A percentile compares a stretch with the other conserved stretches of the same genome.
Evolutionary conservation across 1,284 basidiomycete species (phyloP).

Genomic region (Baeospora myosura): DNA sequence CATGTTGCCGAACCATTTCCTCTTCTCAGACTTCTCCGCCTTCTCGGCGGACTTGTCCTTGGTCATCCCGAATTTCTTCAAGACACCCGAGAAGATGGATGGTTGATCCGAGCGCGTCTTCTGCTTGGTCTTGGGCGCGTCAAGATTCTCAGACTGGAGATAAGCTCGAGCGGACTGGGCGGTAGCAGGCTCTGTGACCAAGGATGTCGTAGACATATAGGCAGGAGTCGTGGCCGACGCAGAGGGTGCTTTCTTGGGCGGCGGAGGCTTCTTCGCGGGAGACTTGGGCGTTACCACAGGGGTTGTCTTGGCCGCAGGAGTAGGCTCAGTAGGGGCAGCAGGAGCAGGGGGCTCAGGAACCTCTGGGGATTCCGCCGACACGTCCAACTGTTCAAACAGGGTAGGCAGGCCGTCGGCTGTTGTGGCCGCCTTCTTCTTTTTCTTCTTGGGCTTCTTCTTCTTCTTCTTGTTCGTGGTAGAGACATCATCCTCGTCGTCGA

Average conservation of each 20-base stretch:
- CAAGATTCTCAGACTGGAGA: slow-evolving; percentile 43
- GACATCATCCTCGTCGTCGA: slow-evolving; percentile 54
- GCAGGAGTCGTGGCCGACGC: slow-evolving; percentile 27
- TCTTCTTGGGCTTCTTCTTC: slow-evolving; percentile 65
- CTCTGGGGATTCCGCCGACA: slow-evolving; percentile 8
- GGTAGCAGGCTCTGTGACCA: slow-evolving; percentile 30
- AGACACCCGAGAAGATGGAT: slow-evolving; percentile 35
- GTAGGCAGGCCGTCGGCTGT: slow-evolving; percentile 18
- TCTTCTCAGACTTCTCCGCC: slow-evolving; percentile 29
- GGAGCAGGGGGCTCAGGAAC: slow-evolving; percentile 13
- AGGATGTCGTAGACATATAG: slow-evolving; percentile 36
- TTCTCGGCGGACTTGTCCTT: slow-evolving; percentile 27
- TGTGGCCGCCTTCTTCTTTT: slow-evolving; percentile 42
- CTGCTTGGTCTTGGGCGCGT: slow-evolving; percentile 49
- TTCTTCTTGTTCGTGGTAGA: slow-evolving; percentile 51
- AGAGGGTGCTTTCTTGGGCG: slow-evolving; percentile 26
- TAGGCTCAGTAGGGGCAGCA: slow-evolving; percentile 9
- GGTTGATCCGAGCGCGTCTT: slow-evolving; percentile 59
- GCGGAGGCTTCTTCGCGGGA: slow-evolving; percentile 19
- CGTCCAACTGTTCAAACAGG: neutral
- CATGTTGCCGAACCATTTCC: slow-evolving; percentile 48
- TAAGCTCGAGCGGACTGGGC: slow-evolving; percentile 70
- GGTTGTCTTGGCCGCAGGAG: slow-evolving; percentile 8
- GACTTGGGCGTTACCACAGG: slow-evolving; percentile 14
- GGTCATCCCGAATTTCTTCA: slow-evolving; percentile 31